Percentiles rank a stretch among this genome's conserved stretches.
Conservation (phyloP, 2,329 filamentous ascomycete genomes). For the Paraconiothyrium sp. region DNA sequence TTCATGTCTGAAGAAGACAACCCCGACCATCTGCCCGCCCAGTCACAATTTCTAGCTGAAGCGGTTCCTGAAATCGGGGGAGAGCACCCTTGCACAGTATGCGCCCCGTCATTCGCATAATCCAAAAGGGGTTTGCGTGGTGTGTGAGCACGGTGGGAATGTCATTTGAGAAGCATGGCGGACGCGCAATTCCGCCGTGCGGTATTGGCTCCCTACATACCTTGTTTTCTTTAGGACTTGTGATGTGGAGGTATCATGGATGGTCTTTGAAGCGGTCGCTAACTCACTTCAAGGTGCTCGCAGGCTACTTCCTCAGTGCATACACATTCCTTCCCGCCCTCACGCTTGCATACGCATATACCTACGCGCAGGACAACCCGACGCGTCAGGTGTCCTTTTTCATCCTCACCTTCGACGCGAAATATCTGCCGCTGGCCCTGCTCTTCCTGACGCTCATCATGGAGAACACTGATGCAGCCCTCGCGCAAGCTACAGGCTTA, state of each 20-base stretch:
- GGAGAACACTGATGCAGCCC: conserved; percentile 64
- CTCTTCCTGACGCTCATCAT: conserved; percentile 78
- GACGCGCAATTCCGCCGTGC: conserved; percentile 64
- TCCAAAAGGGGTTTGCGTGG: conserved; percentile 54
- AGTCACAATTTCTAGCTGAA: conserved; percentile 58
- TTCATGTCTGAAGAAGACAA: conserved; percentile 40
- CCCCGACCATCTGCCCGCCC: conserved; percentile 69
- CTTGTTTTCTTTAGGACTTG: conserved; percentile 23
- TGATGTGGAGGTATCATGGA: conserved; percentile 2
- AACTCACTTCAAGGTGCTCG: conserved; percentile 59
- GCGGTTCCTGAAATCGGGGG: conserved; percentile 65
- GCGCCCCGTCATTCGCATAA: conserved; percentile 63
- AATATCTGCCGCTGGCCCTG: conserved; percentile 82
- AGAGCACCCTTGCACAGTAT: conserved; percentile 62
- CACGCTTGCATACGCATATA: conserved; percentile 83
- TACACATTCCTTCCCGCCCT: conserved; percentile 67
- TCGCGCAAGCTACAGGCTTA: conserved; percentile 78
- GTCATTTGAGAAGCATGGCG: conserved; percentile 63
- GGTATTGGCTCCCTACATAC: conserved; percentile 74
- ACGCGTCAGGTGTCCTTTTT: conserved; percentile 80
- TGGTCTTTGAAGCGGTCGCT: conserved; percentile 31
- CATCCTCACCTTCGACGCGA: conserved; percentile 83
- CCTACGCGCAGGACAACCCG: conserved; percentile 84
- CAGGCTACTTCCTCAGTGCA: conserved; percentile 62
- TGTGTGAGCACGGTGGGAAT: conserved; percentile 63